Base-by-base conservation (phyloP, 352 stramenopile genomes). In the Phytopythium aichiense region DNA sequence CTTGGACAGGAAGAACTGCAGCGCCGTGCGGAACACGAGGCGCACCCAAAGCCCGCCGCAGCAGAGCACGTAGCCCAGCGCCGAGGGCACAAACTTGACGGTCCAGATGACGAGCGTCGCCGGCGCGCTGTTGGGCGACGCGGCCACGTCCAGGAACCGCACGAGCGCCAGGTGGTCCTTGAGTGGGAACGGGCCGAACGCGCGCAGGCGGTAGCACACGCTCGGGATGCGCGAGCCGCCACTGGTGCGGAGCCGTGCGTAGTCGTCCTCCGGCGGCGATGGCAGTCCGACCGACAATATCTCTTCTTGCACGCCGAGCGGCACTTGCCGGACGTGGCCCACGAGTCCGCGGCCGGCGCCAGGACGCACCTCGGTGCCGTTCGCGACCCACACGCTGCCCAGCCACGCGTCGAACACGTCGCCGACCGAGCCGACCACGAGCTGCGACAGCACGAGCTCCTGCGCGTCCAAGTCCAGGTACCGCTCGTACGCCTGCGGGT, bases 351-450 rank as follows among this genome's bases (percentile, higher is more conserved):
- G 73, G 0, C 84, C 81, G 4, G n/a, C 37, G 12, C 84, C 84
- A 12, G 74, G 67, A n/a, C 71, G 66, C 28, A 84, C n/a, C 49
- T 90, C 73, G 22, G 63, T 58, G 43, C 72, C 53, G 11, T 61
- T 54, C 4, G 55, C 58, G 33, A 76, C 42, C 84, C 84, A 92
- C 16, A 83, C 68, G 53, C 79, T 23, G 51, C 77, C 48, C 31
- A 91, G 58, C 81, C 82, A 92, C 28, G 71, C 75, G 58, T 92
- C 80, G 22, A 92, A 88, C 15, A 79, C 79, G 18, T 87, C 65
- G n/a, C 56, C 78, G 0, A 71, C 67, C 20, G 72, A 66, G 1
- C 67, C 71, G 4, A 76, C 49, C 16, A 91, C 73, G 42, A 88
- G 77, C 58, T 78, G 65, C 11, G 77, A 87, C 35, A 86, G 68